A percentile compares a stretch with the other conserved stretches of the same genome.
phyloP scores from a whole-genome alignment of 1,284 basidiomycete species.

The Papiliotrema laurentii region DNA sequence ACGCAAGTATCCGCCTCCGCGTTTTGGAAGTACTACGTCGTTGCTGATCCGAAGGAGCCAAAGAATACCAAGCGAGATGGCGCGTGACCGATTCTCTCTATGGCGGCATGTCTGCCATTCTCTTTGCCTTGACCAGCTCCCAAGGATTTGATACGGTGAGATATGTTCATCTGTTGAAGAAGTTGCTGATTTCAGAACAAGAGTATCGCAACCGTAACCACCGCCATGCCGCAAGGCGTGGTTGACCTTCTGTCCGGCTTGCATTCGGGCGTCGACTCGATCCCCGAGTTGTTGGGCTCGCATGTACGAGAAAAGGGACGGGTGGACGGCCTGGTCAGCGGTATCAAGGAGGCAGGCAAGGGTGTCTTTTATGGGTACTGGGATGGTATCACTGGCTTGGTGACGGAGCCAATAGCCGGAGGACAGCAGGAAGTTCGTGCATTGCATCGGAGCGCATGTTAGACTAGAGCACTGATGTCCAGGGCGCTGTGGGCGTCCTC shows the following conservation, averaged over 20 bases:
- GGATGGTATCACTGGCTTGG: constrained; percentile 56
- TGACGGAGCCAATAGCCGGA: constrained; percentile 54
- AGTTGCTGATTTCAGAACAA: constrained; percentile 31
- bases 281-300: constrained; percentile 52
- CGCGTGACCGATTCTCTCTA: constrained; percentile 36
- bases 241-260: constrained; percentile 50
- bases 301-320: constrained; percentile 47
- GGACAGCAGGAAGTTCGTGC: constrained; percentile 52
- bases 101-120: neutral
- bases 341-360: constrained; percentile 52
- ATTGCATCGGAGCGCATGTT: neutral
- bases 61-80: constrained; percentile 53
- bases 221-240: constrained; percentile 40
- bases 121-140: too few species aligned
- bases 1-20: constrained; percentile 44
- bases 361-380: constrained; percentile 50
- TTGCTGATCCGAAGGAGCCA: constrained; percentile 48
- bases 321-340: constrained; percentile 51
- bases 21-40: neutral
- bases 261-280: constrained; percentile 53
- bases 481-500: constrained; percentile 53
- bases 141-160: too few species aligned
- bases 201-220: constrained; percentile 52
- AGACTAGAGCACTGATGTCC: too few species aligned
- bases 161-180: too few species aligned